Base-by-base conservation (phyloP, 345 rosid species). In the Populus davidiana region DNA sequence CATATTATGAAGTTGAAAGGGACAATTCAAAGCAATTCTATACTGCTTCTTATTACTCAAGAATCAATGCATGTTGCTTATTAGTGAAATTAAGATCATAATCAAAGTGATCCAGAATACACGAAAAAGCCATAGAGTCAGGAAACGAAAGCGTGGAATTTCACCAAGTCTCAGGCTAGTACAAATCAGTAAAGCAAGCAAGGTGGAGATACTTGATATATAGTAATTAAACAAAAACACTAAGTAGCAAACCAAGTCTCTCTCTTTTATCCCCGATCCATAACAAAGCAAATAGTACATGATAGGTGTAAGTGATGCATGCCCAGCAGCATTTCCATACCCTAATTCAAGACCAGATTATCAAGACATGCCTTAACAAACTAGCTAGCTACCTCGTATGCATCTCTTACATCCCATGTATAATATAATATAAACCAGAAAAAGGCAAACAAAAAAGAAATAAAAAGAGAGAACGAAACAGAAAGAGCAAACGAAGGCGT, bases 291-390 rank as follows among this genome's bases (percentile, higher is more conserved):
- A 79, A 76, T 38, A 67, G 71, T 80, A 86, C 82, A 86, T 81
- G 83, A 86, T 63, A 78, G 85, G 91, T 89, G 93, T 87, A 90
- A 90, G 91, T n/a, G 90, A 83, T 89, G 92, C 94, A 90, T 89
- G 83, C 90, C 88, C 87, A 77, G 94, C 71, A 86, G 92, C 88
- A 66, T 63, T 71, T 36, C 72, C 72, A 65, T 54, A 68, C 49
- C 76, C 75, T 29, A 52, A 31, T 64, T 11, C 17, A 27, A 14
- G 18, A 59, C 64, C 43, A 69, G 8, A 23, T 17, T 8, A 8
- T 5, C 41, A 54, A 33, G 64, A 35, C 82, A 38, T 79, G 43
- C 79, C 43, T 61, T 23, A 20, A 41, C 62, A 56, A 61, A 54
- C 14, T 3, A 33, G 52, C 47, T 25, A 78, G 85, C 91, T 82